phyloP scores from a whole-genome alignment of 139 green algal species.

The Pseudopediastrum boryanum region DNA sequence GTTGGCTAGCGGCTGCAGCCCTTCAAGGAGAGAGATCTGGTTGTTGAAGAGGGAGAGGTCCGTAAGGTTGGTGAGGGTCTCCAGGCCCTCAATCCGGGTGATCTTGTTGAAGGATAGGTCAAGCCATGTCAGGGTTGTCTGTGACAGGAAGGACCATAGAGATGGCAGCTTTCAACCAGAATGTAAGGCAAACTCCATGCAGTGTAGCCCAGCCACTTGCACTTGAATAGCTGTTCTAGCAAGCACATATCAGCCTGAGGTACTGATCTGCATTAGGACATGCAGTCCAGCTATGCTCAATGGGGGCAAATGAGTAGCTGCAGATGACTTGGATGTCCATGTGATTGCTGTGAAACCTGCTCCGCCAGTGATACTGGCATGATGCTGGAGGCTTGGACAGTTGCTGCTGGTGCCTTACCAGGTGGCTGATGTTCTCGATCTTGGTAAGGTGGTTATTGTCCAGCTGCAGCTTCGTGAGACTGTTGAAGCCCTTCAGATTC shows the following conservation, averaged over 20 bases:
- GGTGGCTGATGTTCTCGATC: conserved; percentile 79
- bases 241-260: no score
- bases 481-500: conserved; percentile 73
- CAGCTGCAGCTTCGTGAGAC: conserved; percentile 82
- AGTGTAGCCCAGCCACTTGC: not conserved
- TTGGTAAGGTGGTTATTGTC: conserved; percentile 85
- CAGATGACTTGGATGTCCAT: no score
- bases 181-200: not conserved
- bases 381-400: not conserved
- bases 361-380: no score
- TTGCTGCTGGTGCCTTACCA: conserved; percentile 55
- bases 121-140: conserved; percentile 76
- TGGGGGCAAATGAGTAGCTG: no score
- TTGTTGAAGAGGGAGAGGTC: conserved; percentile 91
- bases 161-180: no score
- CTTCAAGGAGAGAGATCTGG: conserved; percentile 67
- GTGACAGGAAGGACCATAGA: no score
- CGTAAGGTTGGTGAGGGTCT: conserved; percentile 72
- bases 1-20: conserved; percentile 64
- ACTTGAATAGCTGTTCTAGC: no score
- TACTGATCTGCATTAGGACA: no score
- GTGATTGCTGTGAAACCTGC: no score
- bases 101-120: conserved; percentile 92
- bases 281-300: no score
- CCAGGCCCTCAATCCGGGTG: conserved; percentile 75